Conservation (phyloP, 192 early-diverging fungal genomes). For the Coemansia sp. region DNA sequence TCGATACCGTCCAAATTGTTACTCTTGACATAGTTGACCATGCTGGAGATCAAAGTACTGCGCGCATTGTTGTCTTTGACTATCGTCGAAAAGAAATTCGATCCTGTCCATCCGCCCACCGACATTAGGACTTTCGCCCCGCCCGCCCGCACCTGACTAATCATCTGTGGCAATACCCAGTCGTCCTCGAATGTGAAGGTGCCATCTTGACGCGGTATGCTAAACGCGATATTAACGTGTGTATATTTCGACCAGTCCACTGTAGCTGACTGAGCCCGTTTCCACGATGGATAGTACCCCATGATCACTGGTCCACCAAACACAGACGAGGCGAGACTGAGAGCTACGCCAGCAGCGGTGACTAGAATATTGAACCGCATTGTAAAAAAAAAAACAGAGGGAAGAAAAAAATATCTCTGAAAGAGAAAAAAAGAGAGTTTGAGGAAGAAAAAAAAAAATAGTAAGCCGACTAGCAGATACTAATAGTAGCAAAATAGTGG, state of each 20-base stretch:
- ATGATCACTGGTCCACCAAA: conserved; percentile 23
- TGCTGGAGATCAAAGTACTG: conserved; percentile 63
- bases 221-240: conserved; percentile 73
- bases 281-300: conserved; percentile 52
- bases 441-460: not conserved
- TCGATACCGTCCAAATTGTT: conserved; percentile 66
- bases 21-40: conserved; percentile 59
- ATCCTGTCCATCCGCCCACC: conserved; percentile 75
- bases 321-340: conserved; percentile 21
- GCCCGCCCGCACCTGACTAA: conserved; percentile 46
- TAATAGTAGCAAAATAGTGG: conserved; percentile 7
- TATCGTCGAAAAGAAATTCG: conserved; percentile 66
- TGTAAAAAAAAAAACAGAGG: not conserved
- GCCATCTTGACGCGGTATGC: conserved; percentile 48
- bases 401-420: not conserved
- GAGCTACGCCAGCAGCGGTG: conserved; percentile 29
- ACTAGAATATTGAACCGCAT: conserved; percentile 42
- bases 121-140: conserved; percentile 67
- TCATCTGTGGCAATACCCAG: conserved; percentile 46
- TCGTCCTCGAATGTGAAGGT: conserved; percentile 41
- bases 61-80: conserved; percentile 50
- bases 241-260: conserved; percentile 62
- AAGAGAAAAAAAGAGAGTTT: not conserved
- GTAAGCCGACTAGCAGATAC: conserved; percentile 7
- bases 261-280: conserved; percentile 17